These are phyloP conservation scores for Lasiosphaeria ovina DNA, from an alignment of 495 filamentous ascomycete species.

Conservation along the genomic window DNA sequence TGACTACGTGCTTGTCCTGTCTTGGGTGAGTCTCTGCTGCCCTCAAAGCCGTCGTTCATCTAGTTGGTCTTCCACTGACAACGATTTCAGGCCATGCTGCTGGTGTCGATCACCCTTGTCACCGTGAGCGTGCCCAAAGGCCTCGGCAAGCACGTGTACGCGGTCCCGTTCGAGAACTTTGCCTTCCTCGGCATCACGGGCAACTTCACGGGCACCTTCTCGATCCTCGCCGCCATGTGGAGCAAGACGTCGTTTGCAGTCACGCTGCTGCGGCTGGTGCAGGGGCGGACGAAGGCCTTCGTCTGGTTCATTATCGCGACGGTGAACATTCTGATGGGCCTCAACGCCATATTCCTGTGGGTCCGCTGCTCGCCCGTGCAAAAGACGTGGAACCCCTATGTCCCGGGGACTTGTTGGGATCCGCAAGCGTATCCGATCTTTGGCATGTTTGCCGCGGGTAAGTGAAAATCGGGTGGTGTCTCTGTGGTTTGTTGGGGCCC, in stretches of 20 bases:
- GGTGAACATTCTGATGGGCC: constrained; percentile 34
- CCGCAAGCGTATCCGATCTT: constrained; percentile 18
- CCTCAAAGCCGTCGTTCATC: neutral
- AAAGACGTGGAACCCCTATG: constrained; percentile 30
- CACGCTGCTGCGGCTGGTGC: constrained; percentile 32
- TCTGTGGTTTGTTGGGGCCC: neutral
- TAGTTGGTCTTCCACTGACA: neutral
- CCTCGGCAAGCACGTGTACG: constrained; percentile 29
- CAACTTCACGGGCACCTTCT: constrained; percentile 30
- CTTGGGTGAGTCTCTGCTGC: constrained; percentile 31
- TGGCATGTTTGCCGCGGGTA: constrained; percentile 30
- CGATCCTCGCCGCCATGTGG: constrained; percentile 32
- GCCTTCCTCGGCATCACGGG: constrained; percentile 21
- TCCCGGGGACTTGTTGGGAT: constrained; percentile 37
- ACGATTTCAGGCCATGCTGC: constrained; percentile 19
- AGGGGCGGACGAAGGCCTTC: constrained; percentile 12
- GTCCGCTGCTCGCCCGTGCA: constrained; percentile 31
- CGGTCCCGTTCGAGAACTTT: constrained; percentile 22
- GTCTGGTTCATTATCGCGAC: constrained; percentile 34
- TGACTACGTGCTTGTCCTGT: constrained; percentile 33
- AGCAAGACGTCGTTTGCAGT: constrained; percentile 40
- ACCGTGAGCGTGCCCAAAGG: constrained; percentile 26
- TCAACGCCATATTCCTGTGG: constrained; percentile 37
- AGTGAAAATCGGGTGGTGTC: neutral
- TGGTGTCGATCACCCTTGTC: constrained; percentile 20